Conservation (phyloP, 257 asterid species). For the Fraxinus excelsior region DNA sequence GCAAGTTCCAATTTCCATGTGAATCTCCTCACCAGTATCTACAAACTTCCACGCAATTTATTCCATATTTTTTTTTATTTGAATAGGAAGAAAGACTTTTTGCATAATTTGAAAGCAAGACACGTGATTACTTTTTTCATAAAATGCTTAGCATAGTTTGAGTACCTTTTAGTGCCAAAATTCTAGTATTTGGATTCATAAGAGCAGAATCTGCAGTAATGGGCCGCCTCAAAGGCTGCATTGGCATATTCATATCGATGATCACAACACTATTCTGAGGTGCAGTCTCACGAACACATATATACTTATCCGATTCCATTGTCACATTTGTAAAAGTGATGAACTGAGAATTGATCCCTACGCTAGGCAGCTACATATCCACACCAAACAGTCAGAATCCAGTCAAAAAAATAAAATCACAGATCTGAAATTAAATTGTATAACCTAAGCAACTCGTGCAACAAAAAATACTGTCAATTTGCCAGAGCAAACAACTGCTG, state of each 20-base stretch:
- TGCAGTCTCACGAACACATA: constrained; percentile 94
- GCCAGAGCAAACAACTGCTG: constrained; percentile 29
- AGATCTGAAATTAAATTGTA: constrained; percentile 47
- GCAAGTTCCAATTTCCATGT: constrained; percentile 8
- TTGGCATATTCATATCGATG: constrained; percentile 93
- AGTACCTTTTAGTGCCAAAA: constrained; percentile 92
- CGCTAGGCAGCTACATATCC: constrained; percentile 79
- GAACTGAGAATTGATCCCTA: constrained; percentile 94
- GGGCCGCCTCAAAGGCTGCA: constrained; percentile 95
- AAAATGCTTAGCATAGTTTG: constrained; percentile 1
- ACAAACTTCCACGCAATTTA: constrained; percentile 14
- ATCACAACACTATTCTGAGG: constrained; percentile 97
- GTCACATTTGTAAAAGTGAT: constrained; percentile 95
- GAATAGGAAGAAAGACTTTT: constrained; percentile 1
- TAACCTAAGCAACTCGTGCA: constrained; percentile 6
- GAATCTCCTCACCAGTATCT: neutral
- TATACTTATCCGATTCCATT: constrained; percentile 97
- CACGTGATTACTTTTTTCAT: constrained; percentile 1
- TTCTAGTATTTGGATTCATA: constrained; percentile 91
- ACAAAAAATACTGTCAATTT: constrained; percentile 20
- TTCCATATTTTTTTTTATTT: neutral
- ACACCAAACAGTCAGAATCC: constrained; percentile 40
- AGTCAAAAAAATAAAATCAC: constrained; percentile 17
- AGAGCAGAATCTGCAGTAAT: constrained; percentile 99
- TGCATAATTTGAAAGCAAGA: neutral